These are phyloP conservation scores for Penicillium herquei DNA, from an alignment of 495 filamentous ascomycete species.

Conservation along the genomic window DNA sequence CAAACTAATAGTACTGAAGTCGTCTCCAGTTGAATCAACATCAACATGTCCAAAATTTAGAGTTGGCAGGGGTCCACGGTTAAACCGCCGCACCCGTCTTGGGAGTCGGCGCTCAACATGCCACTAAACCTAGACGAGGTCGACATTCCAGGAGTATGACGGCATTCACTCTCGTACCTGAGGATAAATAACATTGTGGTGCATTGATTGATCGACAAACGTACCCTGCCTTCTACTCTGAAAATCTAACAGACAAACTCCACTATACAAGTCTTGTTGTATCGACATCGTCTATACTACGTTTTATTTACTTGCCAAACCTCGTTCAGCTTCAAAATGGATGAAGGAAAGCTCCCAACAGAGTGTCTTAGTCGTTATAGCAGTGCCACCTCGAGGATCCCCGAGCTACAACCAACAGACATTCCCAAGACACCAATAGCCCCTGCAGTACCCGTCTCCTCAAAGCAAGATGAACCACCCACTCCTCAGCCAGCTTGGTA, in stretches of 20 bases:
- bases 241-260: neutral
- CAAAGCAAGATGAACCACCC: neutral
- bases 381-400: conserved; percentile 17
- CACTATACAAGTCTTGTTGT: neutral
- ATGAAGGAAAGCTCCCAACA: conserved; percentile 16
- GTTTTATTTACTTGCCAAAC: neutral
- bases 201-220: too few relatives aligned
- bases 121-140: conserved; percentile 10
- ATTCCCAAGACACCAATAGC: conserved; percentile 15
- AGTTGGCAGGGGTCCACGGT: neutral
- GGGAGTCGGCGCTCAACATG: neutral
- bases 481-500: conserved; percentile 32
- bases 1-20: neutral
- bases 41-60: neutral
- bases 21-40: neutral
- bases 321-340: conserved; percentile 13
- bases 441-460: conserved; percentile 1
- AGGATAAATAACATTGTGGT: neutral
- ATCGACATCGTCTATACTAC: neutral
- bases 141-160: conserved; percentile 6
- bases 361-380: conserved; percentile 24
- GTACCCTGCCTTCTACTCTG: too few relatives aligned
- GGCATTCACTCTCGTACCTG: conserved; percentile 9
- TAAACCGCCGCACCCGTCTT: neutral
- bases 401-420: conserved; percentile 16